Percentiles rank a stretch among this genome's conserved stretches.
phyloP scores from a whole-genome alignment of 2,329 filamentous ascomycete species.

The Fusarium transvaalense region DNA sequence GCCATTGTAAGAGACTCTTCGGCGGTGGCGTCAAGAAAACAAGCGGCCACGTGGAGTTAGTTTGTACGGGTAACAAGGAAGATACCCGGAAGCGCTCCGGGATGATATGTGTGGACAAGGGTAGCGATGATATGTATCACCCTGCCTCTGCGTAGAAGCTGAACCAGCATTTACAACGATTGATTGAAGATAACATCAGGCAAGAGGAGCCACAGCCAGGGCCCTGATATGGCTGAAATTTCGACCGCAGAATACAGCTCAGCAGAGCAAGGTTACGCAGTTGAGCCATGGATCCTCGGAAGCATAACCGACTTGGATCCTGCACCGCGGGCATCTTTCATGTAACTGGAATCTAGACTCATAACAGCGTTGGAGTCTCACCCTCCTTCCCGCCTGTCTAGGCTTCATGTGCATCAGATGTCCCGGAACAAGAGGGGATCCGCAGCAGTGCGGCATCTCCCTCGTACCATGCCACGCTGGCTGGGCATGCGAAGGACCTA shows the following conservation, averaged over 20 bases:
- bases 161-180: background rate
- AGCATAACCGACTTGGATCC: constrained; percentile 34
- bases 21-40: constrained; percentile 1
- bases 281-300: constrained; percentile 18
- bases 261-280: constrained; percentile 1
- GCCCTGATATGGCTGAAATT: constrained; percentile 7
- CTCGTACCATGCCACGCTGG: constrained; percentile 43
- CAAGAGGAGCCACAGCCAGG: background rate
- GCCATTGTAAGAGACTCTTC: constrained; percentile 18
- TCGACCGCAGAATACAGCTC: background rate
- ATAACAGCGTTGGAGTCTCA: background rate
- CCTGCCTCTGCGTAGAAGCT: constrained; percentile 1
- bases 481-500: constrained; percentile 42
- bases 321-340: constrained; percentile 7
- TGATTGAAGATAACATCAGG: background rate
- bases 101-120: background rate
- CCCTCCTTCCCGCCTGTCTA: constrained; percentile 2
- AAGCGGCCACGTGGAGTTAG: constrained; percentile 1
- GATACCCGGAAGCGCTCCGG: background rate
- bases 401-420: constrained; percentile 15
- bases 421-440: constrained; percentile 16
- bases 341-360: constrained; percentile 9
- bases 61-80: constrained; percentile 1
- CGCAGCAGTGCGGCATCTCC: constrained; percentile 4
- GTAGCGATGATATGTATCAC: constrained; percentile 4